Conservation (phyloP, 805 yeast genomes). For the Crinitomyces ghanaensis region DNA sequence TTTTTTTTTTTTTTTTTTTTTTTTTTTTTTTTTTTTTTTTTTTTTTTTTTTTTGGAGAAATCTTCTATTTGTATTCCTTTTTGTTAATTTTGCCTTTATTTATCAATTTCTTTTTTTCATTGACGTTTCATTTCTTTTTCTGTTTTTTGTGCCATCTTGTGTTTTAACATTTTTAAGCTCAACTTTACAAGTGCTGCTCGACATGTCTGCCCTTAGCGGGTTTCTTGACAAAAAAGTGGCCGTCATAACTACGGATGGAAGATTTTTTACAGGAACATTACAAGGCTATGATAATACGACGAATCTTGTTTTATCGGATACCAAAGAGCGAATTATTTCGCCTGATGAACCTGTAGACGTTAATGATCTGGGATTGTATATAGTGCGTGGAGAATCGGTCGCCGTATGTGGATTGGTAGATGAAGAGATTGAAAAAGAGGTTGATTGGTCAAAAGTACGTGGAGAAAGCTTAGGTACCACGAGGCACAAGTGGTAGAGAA, state of each 20-base stretch:
- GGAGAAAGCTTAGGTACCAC: constrained; percentile 10
- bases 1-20: no score
- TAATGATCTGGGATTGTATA: constrained; percentile 24
- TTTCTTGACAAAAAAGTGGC: constrained; percentile 18
- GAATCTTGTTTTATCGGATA: constrained; percentile 22
- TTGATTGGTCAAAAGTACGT: constrained; percentile 26
- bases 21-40: no score
- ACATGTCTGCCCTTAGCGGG: constrained; percentile 17
- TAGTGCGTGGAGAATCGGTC: constrained; percentile 28
- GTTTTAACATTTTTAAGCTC: no score
- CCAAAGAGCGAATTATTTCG: constrained; percentile 21
- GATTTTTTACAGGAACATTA: constrained; percentile 23
- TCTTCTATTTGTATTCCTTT: no score
- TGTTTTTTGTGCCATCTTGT: no score
- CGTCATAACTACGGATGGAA: constrained; percentile 28
- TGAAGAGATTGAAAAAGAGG: constrained; percentile 20
- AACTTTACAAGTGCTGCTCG: constrained; percentile 7
- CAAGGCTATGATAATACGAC: constrained; percentile 29
- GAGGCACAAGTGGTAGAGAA: constrained; percentile 13
- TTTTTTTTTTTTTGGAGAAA: no score
- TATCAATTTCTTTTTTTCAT: no score
- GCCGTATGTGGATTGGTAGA: constrained; percentile 26
- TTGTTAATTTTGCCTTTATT: no score
- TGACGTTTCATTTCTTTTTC: no score
- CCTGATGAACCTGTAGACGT: constrained; percentile 18